Evolutionary conservation across 2,329 filamentous ascomycete species (phyloP), one percentile per base, ranked within the genome.

Genomic region (Xenosphaeropsis pyriputrescens): DNA sequence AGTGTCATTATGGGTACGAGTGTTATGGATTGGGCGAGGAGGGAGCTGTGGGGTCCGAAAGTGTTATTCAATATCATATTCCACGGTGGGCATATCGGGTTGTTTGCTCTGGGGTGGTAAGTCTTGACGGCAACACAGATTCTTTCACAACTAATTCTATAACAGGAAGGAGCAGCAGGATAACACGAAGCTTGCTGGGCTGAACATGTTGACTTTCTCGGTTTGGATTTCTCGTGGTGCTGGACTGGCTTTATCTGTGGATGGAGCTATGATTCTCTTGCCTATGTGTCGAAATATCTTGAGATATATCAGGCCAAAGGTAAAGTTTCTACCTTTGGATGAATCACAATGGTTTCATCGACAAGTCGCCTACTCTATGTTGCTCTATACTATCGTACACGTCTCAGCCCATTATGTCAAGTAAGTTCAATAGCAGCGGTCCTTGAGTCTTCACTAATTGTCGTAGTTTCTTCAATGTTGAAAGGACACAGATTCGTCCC

Each of bases 181-280:
- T 5, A 81, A 94, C 53, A 43, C 56, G 8, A 73, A 74, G 40
- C 67, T 98, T 18, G 79, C 79, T 5, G 72, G 72, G 32, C 70
- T 98, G 34, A 98, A 98, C 59, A 72, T 64, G 0, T 73, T 98
- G 35, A 68, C 70, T 39, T 96, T 72, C 61, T 96, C 89, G 3
- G 91, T 98, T 39, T 98, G 89, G 89, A 74, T 95, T 41, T 96
- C 91, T 18, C 77, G 91, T 68, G 91, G 89, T 55, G 89, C 91
- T 38, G 91, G 86, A 50, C 63, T 98, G 31, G 81, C 84, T 5
- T 67, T 98, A 42, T 80, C 79, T 1, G 72, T 94, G 39, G 88
- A 98, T 62, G 77, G 75, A 39, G 80, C 85, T 53, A 67, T 96
- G 46, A 94, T 98, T 51, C 63, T 98, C 18, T 68, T 98, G 42